phyloP scores from a whole-genome alignment of 2,329 filamentous ascomycete species.

The Coleophoma eucalyptorum region DNA sequence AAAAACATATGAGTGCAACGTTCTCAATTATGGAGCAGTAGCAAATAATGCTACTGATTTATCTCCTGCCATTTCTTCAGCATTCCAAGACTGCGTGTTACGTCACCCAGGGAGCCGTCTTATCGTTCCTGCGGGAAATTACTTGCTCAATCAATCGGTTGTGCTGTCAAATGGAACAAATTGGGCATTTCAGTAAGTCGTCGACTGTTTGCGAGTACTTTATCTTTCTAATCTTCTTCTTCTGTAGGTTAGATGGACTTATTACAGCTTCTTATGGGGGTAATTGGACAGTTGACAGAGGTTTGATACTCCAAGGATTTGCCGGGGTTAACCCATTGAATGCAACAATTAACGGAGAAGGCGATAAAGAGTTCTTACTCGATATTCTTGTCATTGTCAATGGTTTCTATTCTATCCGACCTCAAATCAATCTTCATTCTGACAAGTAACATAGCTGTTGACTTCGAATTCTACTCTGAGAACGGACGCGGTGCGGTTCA shows the following conservation, averaged over 20 bases:
- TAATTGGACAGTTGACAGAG: constrained; percentile 24
- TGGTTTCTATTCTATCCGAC: constrained; percentile 10
- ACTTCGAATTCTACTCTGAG: constrained; percentile 31
- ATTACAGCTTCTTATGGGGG: constrained; percentile 26
- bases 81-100: constrained; percentile 23
- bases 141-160: constrained; percentile 22
- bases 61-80: constrained; percentile 20
- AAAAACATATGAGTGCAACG: constrained; percentile 26
- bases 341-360: constrained; percentile 29
- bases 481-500: constrained; percentile 29
- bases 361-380: constrained; percentile 25
- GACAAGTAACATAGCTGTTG: constrained; percentile 17
- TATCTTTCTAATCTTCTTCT: constrained; percentile 13
- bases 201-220: constrained; percentile 7
- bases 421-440: neutral
- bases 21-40: constrained; percentile 27
- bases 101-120: constrained; percentile 19
- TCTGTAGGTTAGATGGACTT: constrained; percentile 25
- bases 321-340: constrained; percentile 25
- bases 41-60: constrained; percentile 29
- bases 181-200: constrained; percentile 25
- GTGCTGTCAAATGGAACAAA: constrained; percentile 25
- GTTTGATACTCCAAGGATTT: constrained; percentile 25
- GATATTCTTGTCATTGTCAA: constrained; percentile 28
- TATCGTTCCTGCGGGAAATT: constrained; percentile 24